Conservation (phyloP, 305 asterid species). For the Fraxinus angustifolia region DNA sequence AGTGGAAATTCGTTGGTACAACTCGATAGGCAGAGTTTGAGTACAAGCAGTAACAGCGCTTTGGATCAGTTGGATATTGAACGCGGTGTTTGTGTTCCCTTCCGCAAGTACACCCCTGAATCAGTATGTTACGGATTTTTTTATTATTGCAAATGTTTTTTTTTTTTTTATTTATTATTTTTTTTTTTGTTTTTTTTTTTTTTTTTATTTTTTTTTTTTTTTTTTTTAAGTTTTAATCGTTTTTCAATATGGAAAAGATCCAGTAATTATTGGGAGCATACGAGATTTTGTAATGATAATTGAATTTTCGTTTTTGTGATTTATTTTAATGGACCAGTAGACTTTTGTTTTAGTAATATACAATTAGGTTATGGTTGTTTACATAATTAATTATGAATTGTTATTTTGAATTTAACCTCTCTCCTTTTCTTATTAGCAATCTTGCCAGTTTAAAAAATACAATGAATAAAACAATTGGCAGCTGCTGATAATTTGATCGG, state of each 20-base stretch:
- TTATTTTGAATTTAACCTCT: background rate
- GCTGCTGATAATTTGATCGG: background rate
- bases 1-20: slow-evolving; percentile 32
- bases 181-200: too few species aligned
- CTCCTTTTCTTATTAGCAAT: background rate
- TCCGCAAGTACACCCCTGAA: slow-evolving; percentile 83
- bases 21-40: slow-evolving; percentile 23
- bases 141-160: background rate
- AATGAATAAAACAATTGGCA: background rate
- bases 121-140: slow-evolving; percentile 36
- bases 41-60: slow-evolving; percentile 52
- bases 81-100: slow-evolving; percentile 91
- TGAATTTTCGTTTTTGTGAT: background rate
- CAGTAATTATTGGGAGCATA: slow-evolving; percentile 7
- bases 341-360: background rate
- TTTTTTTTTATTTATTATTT: too few species aligned
- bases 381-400: background rate
- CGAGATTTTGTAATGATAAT: background rate
- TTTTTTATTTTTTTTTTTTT: too few species aligned
- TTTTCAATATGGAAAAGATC: background rate
- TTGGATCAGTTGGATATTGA: slow-evolving; percentile 87
- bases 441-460: background rate
- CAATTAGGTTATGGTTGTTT: background rate
- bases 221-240: background rate
- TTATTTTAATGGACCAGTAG: background rate